Evolutionary conservation across 1,284 basidiomycete species (phyloP), one percentile per base, ranked within the genome.

Genomic region (Hemileccinum hortonii): DNA sequence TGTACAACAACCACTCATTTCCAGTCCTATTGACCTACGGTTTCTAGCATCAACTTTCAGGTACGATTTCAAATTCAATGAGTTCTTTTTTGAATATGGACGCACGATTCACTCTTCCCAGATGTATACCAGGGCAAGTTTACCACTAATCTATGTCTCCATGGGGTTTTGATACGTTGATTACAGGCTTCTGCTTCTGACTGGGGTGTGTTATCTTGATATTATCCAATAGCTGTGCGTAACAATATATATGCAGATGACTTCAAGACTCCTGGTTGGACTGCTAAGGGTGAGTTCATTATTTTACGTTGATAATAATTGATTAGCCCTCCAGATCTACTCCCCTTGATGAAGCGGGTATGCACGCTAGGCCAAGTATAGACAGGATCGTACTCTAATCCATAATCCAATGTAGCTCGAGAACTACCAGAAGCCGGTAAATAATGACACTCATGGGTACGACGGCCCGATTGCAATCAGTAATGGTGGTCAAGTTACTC

Each of bases 261-360:
- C 66, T 88, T 87, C 75, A 87, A 87, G 74, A 77, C 76, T 33
- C 78, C 80, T 50, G 86, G 86, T 44, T 87, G 83, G 86, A 80
- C 76, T 11, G 78, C 79, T 16, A 73, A 84, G 66, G 82, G 82
- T 82, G 47, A 36, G 70, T 55, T 15, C 41, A 54, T 49, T 53
- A n/a, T 44, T 19, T 37, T 35, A 39, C 33, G n/a, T 52, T 40
- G 24, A n/a, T 24, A 48, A 32, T 22, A 30, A 38, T 38, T 57
- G 10, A 52, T 33, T 42, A 24, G 14, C n/a, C 44, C 6, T 36
- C 38, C 52, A 84, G 84, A 87, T 60, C 76, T 88, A 12, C 61
- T 84, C 44, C 86, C 85, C 10, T 72, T 87, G 52, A 88, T 88
- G 86, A 87, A 87, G 69, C 75, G 84, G 47, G 80, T 76, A 63